Evolutionary conservation across 768 basidiomycete species (phyloP).

Genomic region (Fistulinella prunicolor): DNA sequence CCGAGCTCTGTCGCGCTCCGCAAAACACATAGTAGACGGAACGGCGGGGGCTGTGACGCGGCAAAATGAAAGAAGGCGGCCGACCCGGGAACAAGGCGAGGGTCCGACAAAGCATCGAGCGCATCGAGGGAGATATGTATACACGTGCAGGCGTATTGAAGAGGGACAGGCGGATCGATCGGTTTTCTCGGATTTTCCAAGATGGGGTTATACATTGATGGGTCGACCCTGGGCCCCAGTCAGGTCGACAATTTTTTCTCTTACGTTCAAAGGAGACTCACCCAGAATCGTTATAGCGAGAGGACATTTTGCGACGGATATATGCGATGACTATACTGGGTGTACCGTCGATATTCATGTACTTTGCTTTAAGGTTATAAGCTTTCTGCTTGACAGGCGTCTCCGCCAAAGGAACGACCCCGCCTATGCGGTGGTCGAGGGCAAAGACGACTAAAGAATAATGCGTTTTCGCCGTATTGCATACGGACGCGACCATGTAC

Average conservation of each 20-base stretch:
- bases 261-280: conserved; percentile 3
- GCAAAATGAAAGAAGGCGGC: conserved; percentile 37
- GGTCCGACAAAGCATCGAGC: conserved; percentile 46
- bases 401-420: conserved; percentile 46
- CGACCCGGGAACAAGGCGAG: conserved; percentile 37
- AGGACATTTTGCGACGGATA: conserved; percentile 36
- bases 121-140: conserved; percentile 39
- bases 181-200: conserved; percentile 32
- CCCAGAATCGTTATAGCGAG: conserved; percentile 17
- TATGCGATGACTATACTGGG: conserved; percentile 59
- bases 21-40: conserved; percentile 38
- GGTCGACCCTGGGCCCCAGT: conserved; percentile 26
- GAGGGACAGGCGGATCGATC: conserved; percentile 42
- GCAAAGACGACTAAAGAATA: conserved; percentile 54
- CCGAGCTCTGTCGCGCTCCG: conserved; percentile 39
- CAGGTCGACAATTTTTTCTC: not conserved
- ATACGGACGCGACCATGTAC: conserved; percentile 60
- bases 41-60: conserved; percentile 36
- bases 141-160: conserved; percentile 46
- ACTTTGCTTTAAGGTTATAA: conserved; percentile 58
- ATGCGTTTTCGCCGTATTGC: conserved; percentile 39
- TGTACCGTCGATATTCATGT: conserved; percentile 43
- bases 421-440: conserved; percentile 50
- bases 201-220: conserved; percentile 32
- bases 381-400: conserved; percentile 49